These are phyloP conservation scores for Stephania cephalantha DNA, from an alignment of 164 flowering plant species.

Conservation along the genomic window DNA sequence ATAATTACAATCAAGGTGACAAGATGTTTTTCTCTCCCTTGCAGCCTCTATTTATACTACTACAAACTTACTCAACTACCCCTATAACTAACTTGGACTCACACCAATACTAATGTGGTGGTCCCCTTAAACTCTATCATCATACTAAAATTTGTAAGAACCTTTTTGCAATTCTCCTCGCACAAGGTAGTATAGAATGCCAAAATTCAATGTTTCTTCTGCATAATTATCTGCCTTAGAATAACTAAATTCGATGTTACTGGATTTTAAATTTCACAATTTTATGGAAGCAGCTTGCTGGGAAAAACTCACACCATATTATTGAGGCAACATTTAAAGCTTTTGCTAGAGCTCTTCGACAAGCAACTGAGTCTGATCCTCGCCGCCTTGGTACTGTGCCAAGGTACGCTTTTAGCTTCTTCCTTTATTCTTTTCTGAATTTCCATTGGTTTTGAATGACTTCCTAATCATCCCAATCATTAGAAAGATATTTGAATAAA, in stretches of 20 bases:
- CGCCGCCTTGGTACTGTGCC: constrained; percentile 81
- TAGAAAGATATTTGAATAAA: background rate
- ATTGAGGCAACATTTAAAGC: constrained; percentile 99
- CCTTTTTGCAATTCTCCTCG: background rate
- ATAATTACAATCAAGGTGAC: no score
- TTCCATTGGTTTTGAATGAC: background rate
- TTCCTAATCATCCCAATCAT: background rate
- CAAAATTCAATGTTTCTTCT: background rate
- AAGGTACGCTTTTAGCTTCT: constrained; percentile 39
- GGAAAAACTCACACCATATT: constrained; percentile 94
- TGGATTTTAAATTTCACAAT: background rate
- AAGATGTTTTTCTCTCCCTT: no score
- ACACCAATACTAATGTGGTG: no score
- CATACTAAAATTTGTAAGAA: background rate
- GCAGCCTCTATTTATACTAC: no score
- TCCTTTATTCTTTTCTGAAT: background rate
- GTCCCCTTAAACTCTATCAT: background rate
- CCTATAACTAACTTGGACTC: no score
- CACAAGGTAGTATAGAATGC: background rate
- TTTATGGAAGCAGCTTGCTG: constrained; percentile 63
- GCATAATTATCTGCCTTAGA: no score
- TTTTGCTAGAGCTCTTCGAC: constrained; percentile 98
- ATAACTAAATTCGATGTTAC: background rate
- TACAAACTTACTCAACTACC: no score
- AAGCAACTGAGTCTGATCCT: constrained; percentile 82